Evolutionary conservation across 352 stramenopile species (phyloP).

Genomic region (Phytophthora tubulina): DNA sequence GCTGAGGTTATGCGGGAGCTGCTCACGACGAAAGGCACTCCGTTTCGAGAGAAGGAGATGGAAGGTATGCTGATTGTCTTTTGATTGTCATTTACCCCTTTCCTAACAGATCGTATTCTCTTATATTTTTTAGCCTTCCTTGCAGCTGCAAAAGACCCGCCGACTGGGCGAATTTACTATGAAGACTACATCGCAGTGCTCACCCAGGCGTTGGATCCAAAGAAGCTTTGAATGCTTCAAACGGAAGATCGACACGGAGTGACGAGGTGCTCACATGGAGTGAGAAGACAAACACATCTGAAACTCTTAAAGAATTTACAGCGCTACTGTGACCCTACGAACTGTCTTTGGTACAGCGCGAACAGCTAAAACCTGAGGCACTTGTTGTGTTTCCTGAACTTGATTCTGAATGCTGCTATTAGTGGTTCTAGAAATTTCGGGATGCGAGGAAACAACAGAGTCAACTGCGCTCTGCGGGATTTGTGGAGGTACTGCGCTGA

Average conservation of each 20-base stretch:
- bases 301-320: constrained; percentile 25
- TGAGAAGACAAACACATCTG: no score
- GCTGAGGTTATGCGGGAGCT: constrained; percentile 90
- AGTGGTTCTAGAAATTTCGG: not conserved
- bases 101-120: not conserved
- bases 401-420: not conserved
- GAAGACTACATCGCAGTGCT: constrained; percentile 92
- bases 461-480: not conserved
- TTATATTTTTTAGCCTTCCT: constrained; percentile 69
- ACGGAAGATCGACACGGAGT: not conserved
- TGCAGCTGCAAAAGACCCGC: constrained; percentile 78
- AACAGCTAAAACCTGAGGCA: constrained; percentile 14
- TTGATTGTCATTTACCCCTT: not conserved
- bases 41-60: constrained; percentile 93
- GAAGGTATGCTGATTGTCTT: constrained; percentile 55
- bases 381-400: constrained; percentile 2
- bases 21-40: constrained; percentile 89
- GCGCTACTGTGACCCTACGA: constrained; percentile 52
- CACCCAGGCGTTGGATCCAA: constrained; percentile 61
- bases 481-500: not conserved
- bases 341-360: constrained; percentile 38
- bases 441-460: not conserved
- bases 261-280: not conserved
- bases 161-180: constrained; percentile 92
- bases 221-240: constrained; percentile 35